A percentile compares a stretch with the other conserved stretches of the same genome.
These are phyloP conservation scores for Aspergillus ruber DNA, from an alignment of 2,329 filamentous ascomycete species.

Conservation along the genomic window DNA sequence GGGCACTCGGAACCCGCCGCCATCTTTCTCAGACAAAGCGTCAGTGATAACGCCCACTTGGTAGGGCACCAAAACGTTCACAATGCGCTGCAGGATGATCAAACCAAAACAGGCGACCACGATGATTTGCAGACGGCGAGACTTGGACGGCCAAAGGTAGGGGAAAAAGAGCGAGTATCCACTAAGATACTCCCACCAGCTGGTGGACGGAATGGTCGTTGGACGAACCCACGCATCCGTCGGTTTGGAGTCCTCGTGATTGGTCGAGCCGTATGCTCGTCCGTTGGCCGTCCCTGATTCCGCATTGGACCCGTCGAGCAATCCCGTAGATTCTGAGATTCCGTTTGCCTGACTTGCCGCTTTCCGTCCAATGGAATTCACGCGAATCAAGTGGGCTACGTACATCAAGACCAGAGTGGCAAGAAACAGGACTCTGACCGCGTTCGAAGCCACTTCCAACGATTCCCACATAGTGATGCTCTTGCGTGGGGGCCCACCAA, in stretches of 20 bases:
- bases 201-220: conserved; percentile 75
- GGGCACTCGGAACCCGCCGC: conserved; percentile 54
- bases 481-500: conserved; percentile 35
- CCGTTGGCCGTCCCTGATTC: conserved; percentile 46
- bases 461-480: conserved; percentile 39
- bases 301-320: conserved; percentile 33
- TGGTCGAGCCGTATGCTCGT: conserved; percentile 45
- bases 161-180: conserved; percentile 93
- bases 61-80: conserved; percentile 80
- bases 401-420: conserved; percentile 57
- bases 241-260: conserved; percentile 38
- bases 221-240: conserved; percentile 81
- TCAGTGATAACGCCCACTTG: conserved; percentile 78
- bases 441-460: conserved; percentile 48
- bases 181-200: conserved; percentile 92
- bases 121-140: conserved; percentile 65
- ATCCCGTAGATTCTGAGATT: conserved; percentile 37
- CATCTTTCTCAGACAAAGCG: conserved; percentile 53
- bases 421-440: conserved; percentile 63
- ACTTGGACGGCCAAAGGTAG: conserved; percentile 90
- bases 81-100: conserved; percentile 69
- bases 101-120: conserved; percentile 78
- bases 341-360: conserved; percentile 25
- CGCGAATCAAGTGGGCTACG: conserved; percentile 42
- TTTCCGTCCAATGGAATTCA: conserved; percentile 34